Evolutionary conservation across 2,329 filamentous ascomycete genomes (phyloP), one percentile per base, ranked within the genome.

Genomic region (Penicillium sp.): DNA sequence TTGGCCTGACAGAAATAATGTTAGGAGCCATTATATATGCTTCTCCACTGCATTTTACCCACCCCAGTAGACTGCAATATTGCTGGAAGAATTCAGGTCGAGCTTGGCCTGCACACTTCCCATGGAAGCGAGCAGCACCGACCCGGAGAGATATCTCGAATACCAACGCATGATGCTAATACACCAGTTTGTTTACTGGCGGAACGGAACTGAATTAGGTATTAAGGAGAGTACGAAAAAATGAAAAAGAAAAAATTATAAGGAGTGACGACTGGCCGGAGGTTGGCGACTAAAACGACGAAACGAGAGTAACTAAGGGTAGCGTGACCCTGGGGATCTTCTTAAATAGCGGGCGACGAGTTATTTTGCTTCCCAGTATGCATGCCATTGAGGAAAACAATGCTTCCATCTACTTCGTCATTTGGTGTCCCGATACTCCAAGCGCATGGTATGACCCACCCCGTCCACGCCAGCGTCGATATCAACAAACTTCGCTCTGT

Each of bases 31-130:
- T 4, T 11, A 31, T 40, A 31, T 40, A 36, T 16, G 30, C 31
- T 10, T 24, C 14, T 9, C 20, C 2, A 5, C 8, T 14, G 3
- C 2, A 5, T 14, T 35, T 18, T 14, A 54, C 60, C 43, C 55
- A 72, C 70, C 86, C 85, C 85, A 89, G 67, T 89, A 89, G 1
- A 87, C 75, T 24, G 80, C 84, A 48, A 88, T 64, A 60, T 87
- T 88, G 44, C 67, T 74, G 2, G 64, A 61, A 1, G 77, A 75
- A n/a, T 62, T 63, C 4, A 79, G 54, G 54, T 77, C 70, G 58
- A 82, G 69, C 22, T 67, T 70, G 14, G 74, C 76, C 57, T 69
- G 62, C 10, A 62, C 69, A 46, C 61, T 60, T 31, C 67, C 59
- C 30, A 74, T 38, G 40, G 60, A 62, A 36, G 67, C 65, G 28